Base-by-base conservation (phyloP, 768 basidiomycete genomes). In the Pleurotus ostreatus region DNA sequence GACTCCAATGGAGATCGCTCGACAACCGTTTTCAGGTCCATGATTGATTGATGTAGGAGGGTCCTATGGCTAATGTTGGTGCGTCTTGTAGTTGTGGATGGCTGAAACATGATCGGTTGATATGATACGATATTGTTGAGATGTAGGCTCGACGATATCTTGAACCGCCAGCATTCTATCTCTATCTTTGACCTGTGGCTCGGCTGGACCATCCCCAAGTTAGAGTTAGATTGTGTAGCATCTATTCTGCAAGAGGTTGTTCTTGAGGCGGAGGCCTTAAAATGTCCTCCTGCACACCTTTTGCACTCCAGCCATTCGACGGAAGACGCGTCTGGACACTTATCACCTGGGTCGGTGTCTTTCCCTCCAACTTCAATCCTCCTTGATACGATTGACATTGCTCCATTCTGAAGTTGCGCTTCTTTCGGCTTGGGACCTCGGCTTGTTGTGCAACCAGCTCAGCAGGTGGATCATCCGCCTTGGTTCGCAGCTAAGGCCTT, bases 61-160 rank as follows among this genome's bases (percentile, higher is more conserved):
- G 23, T 34, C 49, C 49, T 51, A 51, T 22, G 41, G n/a, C 30
- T 34, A 34, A 11, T 34, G 30, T 16, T 6, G 46, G 46, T 23
- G 16, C 46, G 9, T 22, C 18, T 47, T 47, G 18, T 23, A 25
- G 22, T 47, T 6, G 46, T 47, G 46, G 41, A 15, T 30, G n/a
- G 26, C 48, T 53, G 51, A 53, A 53, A 53, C 51, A 53, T 53
- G 51, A 53, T 53, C 51, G 51, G 51, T 53, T 53, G 51, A 53
- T 30, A 53, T 41, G 51, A 53, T 53, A 53, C 12, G 34, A n/a
- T 39, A 12, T 53, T 43, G 51, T 53, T 53, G 51, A 53, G 51
- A 53, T 53, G 51, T 25, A 39, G 51, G 16, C 51, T 53, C 51
- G 39, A 18, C 13, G 49, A 26, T n/a, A 16, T 30, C 34, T 13